Evolutionary conservation across 352 stramenopile genomes (phyloP).

Genomic region (Phytophthora megakarya): DNA sequence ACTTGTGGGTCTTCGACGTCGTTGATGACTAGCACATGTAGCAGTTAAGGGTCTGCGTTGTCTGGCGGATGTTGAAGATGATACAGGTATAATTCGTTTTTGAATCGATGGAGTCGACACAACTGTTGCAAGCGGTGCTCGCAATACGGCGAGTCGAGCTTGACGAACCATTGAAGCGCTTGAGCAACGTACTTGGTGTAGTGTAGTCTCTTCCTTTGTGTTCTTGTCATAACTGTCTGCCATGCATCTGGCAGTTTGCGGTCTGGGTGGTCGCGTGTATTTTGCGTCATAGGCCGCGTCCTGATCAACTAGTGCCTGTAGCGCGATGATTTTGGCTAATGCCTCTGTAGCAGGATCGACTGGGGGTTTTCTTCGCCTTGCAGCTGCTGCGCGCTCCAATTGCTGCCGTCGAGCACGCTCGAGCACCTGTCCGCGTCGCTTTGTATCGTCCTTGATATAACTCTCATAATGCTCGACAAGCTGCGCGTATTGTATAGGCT

Average conservation of each 20-base stretch:
- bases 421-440: slow-evolving; percentile 41
- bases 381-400: slow-evolving; percentile 31
- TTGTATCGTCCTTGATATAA: slow-evolving; percentile 45
- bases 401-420: slow-evolving; percentile 31
- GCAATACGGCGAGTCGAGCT: slow-evolving; percentile 48
- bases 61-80: not conserved
- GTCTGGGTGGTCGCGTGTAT: not conserved
- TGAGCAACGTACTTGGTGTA: slow-evolving; percentile 37
- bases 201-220: not conserved
- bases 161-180: slow-evolving; percentile 56
- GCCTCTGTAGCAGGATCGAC: slow-evolving; percentile 35
- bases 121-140: slow-evolving; percentile 14
- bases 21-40: not conserved
- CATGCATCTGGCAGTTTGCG: slow-evolving; percentile 18
- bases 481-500: slow-evolving; percentile 50
- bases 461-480: slow-evolving; percentile 47
- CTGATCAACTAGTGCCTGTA: slow-evolving; percentile 39
- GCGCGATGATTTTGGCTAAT: slow-evolving; percentile 26
- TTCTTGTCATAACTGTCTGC: not conserved
- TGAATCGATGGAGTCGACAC: not conserved
- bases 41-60: slow-evolving; percentile 15
- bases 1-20: slow-evolving; percentile 5
- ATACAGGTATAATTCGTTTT: not conserved
- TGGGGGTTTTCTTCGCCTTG: slow-evolving; percentile 43
- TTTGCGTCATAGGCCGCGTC: slow-evolving; percentile 25